Base-by-base conservation (phyloP, 192 early-diverging fungal species). In the Podila minutissima region DNA sequence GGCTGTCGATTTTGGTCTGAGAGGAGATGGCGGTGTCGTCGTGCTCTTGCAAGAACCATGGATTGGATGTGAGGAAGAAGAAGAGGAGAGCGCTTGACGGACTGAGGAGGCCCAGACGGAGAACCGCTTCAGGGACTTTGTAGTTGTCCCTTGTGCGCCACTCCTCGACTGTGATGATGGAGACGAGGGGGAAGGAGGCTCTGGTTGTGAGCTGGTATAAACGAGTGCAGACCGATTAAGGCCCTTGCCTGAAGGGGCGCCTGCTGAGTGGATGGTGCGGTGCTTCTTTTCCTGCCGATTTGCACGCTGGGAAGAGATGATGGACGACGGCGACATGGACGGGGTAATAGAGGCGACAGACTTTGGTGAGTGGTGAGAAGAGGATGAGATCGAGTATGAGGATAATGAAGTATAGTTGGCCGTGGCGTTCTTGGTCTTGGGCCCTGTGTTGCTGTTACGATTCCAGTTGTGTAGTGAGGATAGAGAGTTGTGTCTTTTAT, bases 211-310 rank as follows among this genome's bases (percentile, higher is more conserved):
- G 53, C 53, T 55, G 53, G 53, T 26, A 55, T 24, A 55, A 24
- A 55, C n/a, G 22, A 55, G 24, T 55, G 53, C 20, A 8, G 59
- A 61, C 31, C 29, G 59, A 31, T 61, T 55, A 9, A 11, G 22
- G 24, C 53, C 53, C 53, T 55, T 55, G 53, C 53, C n/a, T 55
- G 20, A 26, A 55, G 24, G 20, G 53, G 6, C 22, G 1, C 53
- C 17, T 55, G 53, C 5, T 55, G 8, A 33, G 24, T 57, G 32
- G 66, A 58, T 37, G 7, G 12, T 22, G 19, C 55, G 29, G 32
- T 78, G 75, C 5, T 48, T 49, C 31, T 78, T 78, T 59, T 78
- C 75, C 19, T 71, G 75, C 3, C 75, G 75, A 9, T 69, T 64
- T 38, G 31, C 58, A 11, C 69, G 69, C 41, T 78, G 75, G 5